Percentiles rank a stretch among this genome's conserved stretches.
Evolutionary conservation across 371 early-diverging fungal genomes (phyloP).

Genomic region (Umbelopsis sp.): DNA sequence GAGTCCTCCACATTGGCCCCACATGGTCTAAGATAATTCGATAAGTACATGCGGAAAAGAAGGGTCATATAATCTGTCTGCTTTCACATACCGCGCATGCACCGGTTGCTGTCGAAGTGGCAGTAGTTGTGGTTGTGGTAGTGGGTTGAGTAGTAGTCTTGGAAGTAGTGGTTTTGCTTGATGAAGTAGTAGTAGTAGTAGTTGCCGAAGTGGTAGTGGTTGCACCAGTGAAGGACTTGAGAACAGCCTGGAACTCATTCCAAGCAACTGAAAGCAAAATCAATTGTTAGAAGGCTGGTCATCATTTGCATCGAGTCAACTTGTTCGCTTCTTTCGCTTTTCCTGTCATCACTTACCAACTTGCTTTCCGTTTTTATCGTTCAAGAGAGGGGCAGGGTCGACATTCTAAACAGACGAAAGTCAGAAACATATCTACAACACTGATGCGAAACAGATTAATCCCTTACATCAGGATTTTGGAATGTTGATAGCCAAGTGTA

Average conservation of each 20-base stretch:
- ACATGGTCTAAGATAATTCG: not conserved
- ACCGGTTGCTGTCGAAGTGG: not conserved
- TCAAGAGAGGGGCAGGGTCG: not conserved
- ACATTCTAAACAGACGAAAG: not conserved
- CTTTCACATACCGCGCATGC: not conserved
- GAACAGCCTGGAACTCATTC: constrained; percentile 12
- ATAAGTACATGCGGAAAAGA: too few species aligned
- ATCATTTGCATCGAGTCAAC: too few species aligned
- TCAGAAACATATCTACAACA: too few species aligned
- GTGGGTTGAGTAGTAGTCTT: not conserved
- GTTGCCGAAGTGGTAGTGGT: not conserved
- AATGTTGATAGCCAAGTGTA: constrained; percentile 9
- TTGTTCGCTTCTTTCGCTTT: not conserved
- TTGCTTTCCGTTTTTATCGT: not conserved
- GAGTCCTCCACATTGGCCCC: not conserved
- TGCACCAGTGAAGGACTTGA: not conserved
- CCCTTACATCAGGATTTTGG: not conserved
- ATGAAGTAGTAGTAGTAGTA: not conserved
- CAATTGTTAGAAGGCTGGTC: too few species aligned
- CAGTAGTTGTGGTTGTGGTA: not conserved
- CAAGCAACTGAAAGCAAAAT: not conserved
- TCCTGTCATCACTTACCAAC: not conserved
- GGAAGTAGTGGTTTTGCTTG: not conserved
- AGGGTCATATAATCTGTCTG: too few species aligned
- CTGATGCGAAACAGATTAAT: too few species aligned